Evolutionary conservation across 208 protist genomes (phyloP).

Genomic region (Paratrypanosoma confusum): DNA sequence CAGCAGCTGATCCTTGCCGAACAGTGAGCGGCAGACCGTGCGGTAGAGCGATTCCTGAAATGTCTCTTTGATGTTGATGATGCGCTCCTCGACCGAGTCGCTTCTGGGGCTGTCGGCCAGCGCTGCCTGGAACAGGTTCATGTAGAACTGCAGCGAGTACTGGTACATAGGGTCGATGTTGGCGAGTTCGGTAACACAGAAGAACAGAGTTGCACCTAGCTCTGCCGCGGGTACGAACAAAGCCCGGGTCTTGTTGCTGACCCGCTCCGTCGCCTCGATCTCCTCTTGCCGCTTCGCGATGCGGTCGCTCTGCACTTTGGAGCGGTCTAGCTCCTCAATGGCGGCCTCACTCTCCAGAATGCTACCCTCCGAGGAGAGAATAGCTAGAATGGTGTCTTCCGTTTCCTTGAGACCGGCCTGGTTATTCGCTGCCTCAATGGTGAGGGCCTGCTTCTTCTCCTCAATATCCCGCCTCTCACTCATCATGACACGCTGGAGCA

Average conservation of each 20-base stretch:
- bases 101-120: constrained; percentile 72
- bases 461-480: constrained; percentile 91
- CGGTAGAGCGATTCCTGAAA: constrained; percentile 84
- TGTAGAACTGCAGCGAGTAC: constrained; percentile 94
- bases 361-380: constrained; percentile 79
- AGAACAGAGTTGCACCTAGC: constrained; percentile 93
- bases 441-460: constrained; percentile 93
- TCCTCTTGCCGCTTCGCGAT: constrained; percentile 90
- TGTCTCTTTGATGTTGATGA: constrained; percentile 64
- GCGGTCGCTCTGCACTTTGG: constrained; percentile 92
- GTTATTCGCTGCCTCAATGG: constrained; percentile 86
- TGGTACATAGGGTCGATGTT: constrained; percentile 97
- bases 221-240: constrained; percentile 92
- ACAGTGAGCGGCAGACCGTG: constrained; percentile 87
- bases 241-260: constrained; percentile 94
- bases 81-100: constrained; percentile 64
- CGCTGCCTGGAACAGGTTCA: constrained; percentile 92
- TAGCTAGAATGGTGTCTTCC: constrained; percentile 87
- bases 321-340: constrained; percentile 90
- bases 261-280: constrained; percentile 93
- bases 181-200: constrained; percentile 95
- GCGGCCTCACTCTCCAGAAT: constrained; percentile 94
- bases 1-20: constrained; percentile 89
- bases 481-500: constrained; percentile 92
- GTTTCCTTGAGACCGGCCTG: constrained; percentile 80